A percentile compares a stretch with the other conserved stretches of the same genome.
Evolutionary conservation across 2,329 filamentous ascomycete species (phyloP).

Genomic region (Tolypocladium amazonense): DNA sequence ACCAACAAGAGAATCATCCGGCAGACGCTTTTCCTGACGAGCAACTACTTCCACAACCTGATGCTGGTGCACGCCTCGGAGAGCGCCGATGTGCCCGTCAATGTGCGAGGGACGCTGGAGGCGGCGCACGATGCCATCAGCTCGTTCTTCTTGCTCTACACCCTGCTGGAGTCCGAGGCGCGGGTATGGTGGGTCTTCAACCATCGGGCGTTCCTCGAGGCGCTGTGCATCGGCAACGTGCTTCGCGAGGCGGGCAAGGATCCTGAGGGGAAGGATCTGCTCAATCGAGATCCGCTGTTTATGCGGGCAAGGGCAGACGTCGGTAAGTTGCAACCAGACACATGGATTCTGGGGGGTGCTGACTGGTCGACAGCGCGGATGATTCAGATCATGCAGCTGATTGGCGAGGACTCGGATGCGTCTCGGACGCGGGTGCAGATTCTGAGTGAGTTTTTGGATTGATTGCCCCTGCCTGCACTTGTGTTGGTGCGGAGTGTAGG

Average conservation of each 20-base stretch:
- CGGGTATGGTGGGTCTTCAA: slow-evolving; percentile 81
- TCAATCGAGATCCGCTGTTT: slow-evolving; percentile 45
- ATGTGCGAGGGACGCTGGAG: slow-evolving; percentile 60
- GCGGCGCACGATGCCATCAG: slow-evolving; percentile 66
- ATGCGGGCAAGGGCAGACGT: slow-evolving; percentile 51
- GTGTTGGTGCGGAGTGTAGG: neutral
- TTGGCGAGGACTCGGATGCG: slow-evolving; percentile 48
- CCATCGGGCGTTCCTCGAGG: slow-evolving; percentile 70
- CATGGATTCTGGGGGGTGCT: neutral
- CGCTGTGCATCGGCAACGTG: slow-evolving; percentile 54
- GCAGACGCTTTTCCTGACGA: slow-evolving; percentile 70
- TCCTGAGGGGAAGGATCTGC: slow-evolving; percentile 31
- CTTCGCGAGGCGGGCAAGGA: slow-evolving; percentile 40
- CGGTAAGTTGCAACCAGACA: slow-evolving; percentile 28
- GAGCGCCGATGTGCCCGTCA: slow-evolving; percentile 50
- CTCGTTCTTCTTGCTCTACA: slow-evolving; percentile 64
- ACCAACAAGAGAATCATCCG: slow-evolving; percentile 56
- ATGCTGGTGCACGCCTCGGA: slow-evolving; percentile 70
- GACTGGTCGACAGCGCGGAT: slow-evolving; percentile 35
- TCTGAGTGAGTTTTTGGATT: slow-evolving; percentile 39
- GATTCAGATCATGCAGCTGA: slow-evolving; percentile 52
- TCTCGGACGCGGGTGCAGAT: slow-evolving; percentile 49
- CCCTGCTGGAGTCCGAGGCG: slow-evolving; percentile 58
- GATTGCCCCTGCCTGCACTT: neutral
- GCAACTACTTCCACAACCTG: slow-evolving; percentile 73